Conservation (phyloP, 2,329 filamentous ascomycete genomes). For the Alternaria sp. region DNA sequence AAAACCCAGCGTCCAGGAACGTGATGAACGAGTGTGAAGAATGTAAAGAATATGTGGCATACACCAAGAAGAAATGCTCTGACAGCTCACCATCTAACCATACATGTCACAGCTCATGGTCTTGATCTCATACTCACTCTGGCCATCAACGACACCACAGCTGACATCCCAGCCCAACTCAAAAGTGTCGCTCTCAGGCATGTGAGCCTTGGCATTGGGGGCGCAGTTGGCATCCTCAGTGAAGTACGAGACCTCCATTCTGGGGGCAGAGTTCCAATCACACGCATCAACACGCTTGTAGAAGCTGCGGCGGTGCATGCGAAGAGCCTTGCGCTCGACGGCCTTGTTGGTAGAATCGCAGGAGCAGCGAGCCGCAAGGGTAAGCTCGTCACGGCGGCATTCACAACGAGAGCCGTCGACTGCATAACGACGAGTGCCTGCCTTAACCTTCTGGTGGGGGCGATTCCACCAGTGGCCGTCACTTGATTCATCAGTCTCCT, state of each 20-base stretch:
- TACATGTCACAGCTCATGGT: conserved; percentile 47
- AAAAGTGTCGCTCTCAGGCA: conserved; percentile 33
- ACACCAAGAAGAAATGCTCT: conserved; percentile 10
- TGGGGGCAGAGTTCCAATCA: conserved; percentile 51
- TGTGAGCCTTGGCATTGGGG: conserved; percentile 39
- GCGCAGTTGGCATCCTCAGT: conserved; percentile 51
- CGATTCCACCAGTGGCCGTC: conserved; percentile 8
- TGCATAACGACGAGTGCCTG: conserved; percentile 29
- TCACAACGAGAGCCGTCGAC: conserved; percentile 45
- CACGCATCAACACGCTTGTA: conserved; percentile 44
- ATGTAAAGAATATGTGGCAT: conserved; percentile 2
- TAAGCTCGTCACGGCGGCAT: conserved; percentile 31
- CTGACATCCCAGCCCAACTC: conserved; percentile 55
- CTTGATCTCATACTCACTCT: conserved; percentile 56
- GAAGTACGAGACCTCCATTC: conserved; percentile 55
- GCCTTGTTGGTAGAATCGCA: conserved; percentile 33
- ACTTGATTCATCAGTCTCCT: conserved; percentile 15
- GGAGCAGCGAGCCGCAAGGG: conserved; percentile 33
- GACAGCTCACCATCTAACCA: conserved; percentile 7
- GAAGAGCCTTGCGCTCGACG: conserved; percentile 45
- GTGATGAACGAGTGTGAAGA: conserved; percentile 21
- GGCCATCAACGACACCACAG: conserved; percentile 52
- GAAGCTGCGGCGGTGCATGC: conserved; percentile 41
- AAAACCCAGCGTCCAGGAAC: conserved; percentile 18
- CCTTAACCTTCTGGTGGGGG: conserved; percentile 23